phyloP scores from a whole-genome alignment of 768 basidiomycete genomes.

The Lenzites betulinus region DNA sequence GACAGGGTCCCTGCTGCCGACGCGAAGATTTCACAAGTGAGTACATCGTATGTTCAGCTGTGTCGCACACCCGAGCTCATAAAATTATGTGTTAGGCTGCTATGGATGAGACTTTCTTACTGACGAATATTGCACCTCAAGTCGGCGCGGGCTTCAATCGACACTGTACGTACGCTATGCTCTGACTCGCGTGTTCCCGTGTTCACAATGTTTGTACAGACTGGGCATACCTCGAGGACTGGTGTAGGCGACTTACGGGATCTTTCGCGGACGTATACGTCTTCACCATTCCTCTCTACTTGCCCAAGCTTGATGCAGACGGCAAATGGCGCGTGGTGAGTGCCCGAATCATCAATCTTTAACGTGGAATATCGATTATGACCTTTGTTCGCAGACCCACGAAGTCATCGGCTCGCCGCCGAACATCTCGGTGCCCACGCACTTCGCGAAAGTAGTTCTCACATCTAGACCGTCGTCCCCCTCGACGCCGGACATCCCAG shows the following conservation, averaged over 20 bases:
- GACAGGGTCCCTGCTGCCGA: conserved; percentile 94
- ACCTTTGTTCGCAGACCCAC: conserved; percentile 57
- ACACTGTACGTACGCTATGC: conserved; percentile 65
- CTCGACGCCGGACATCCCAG: conserved; percentile 64
- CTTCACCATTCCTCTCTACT: conserved; percentile 96
- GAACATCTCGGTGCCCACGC: conserved; percentile 91
- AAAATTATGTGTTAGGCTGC: conserved; percentile 53
- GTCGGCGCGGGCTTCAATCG: conserved; percentile 97
- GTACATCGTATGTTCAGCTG: conserved; percentile 9
- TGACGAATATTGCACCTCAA: conserved; percentile 97
- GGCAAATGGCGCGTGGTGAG: conserved; percentile 95
- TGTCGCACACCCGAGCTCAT: neutral
- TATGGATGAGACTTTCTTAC: conserved; percentile 94
- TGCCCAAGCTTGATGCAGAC: conserved; percentile 81
- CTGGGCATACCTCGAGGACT: conserved; percentile 96
- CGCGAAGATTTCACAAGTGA: conserved; percentile 83
- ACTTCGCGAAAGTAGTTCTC: conserved; percentile 96
- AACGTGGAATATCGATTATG: neutral
- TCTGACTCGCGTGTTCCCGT: neutral
- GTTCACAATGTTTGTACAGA: conserved; percentile 47
- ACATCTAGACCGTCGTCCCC: conserved; percentile 75
- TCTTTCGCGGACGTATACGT: conserved; percentile 94
- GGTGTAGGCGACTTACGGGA: conserved; percentile 88
- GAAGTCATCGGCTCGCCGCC: conserved; percentile 95
- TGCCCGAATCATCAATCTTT: conserved; percentile 18